Percentiles rank a stretch among this genome's conserved stretches.
These are phyloP conservation scores for Coleophoma cylindrospora DNA, from an alignment of 2,329 filamentous ascomycete genomes.

Conservation along the genomic window DNA sequence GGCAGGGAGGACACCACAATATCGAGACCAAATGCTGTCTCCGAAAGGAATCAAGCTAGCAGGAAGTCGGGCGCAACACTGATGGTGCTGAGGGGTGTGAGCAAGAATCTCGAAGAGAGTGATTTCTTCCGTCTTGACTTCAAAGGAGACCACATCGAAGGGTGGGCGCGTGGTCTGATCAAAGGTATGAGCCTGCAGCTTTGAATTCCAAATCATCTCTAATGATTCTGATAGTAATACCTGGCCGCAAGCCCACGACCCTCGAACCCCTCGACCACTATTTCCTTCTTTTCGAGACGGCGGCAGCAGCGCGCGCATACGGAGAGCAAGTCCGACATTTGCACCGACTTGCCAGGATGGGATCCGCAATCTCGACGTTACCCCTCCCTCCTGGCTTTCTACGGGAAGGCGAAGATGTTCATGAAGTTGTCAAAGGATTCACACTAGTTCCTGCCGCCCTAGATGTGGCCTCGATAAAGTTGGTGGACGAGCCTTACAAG, in stretches of 20 bases:
- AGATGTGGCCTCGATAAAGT: conserved; percentile 26
- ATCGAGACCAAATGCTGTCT: background rate
- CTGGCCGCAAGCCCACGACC: conserved; percentile 57
- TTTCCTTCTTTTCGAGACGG: conserved; percentile 61
- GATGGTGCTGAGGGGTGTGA: conserved; percentile 54
- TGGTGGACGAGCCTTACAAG: conserved; percentile 28
- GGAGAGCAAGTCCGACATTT: conserved; percentile 47
- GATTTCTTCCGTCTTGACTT: conserved; percentile 68
- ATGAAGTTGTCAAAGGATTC: conserved; percentile 40
- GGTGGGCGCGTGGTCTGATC: conserved; percentile 60
- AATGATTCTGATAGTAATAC: conserved; percentile 44
- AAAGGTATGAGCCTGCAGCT: conserved; percentile 36
- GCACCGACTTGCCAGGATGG: conserved; percentile 36
- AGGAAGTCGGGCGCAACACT: conserved; percentile 2
- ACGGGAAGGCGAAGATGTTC: conserved; percentile 40
- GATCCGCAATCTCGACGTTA: conserved; percentile 32
- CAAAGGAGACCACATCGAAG: conserved; percentile 58
- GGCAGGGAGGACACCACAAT: background rate
- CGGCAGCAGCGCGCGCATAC: conserved; percentile 56
- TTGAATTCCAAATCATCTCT: background rate
- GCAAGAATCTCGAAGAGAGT: conserved; percentile 53
- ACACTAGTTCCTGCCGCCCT: conserved; percentile 41
- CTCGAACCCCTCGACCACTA: conserved; percentile 61
- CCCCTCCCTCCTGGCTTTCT: conserved; percentile 35
- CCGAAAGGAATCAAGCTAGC: background rate